These are phyloP conservation scores for Penicillium janthinellum DNA, from an alignment of 2,329 filamentous ascomycete genomes.

Conservation along the genomic window DNA sequence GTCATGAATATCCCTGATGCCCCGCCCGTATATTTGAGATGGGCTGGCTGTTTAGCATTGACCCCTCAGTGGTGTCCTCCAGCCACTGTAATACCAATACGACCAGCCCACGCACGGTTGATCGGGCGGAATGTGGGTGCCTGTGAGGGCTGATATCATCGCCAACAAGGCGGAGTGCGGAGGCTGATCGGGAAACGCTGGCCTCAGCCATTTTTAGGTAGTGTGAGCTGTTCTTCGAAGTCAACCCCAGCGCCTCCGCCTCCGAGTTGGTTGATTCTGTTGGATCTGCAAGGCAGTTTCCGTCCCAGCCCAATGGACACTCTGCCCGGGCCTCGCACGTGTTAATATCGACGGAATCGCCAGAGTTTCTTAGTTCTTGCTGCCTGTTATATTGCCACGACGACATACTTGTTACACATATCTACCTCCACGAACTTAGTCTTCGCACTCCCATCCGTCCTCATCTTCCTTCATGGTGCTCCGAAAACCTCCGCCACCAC, in stretches of 20 bases:
- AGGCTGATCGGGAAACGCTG: background rate
- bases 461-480: slow-evolving; percentile 39
- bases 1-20: background rate
- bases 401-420: background rate
- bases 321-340: background rate
- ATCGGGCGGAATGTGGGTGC: slow-evolving; percentile 4
- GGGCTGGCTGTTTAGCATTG: no score
- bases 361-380: background rate
- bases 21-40: background rate
- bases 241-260: slow-evolving; percentile 1
- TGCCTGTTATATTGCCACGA: background rate
- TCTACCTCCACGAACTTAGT: background rate
- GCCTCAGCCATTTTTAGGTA: background rate
- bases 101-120: background rate
- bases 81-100: background rate
- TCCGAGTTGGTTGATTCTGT: background rate
- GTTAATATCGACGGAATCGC: background rate
- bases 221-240: background rate
- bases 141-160: slow-evolving; percentile 7
- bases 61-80: background rate
- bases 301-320: background rate
- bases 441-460: background rate
- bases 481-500: slow-evolving; percentile 42
- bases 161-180: slow-evolving; percentile 3
- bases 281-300: background rate